Percentiles rank a stretch among this genome's conserved stretches.
phyloP scores from a whole-genome alignment of 306 rosid species.

The apple (Malus domestica) region ASM211411v1 NC_041804.1:15237001-15237500 shows the following conservation, averaged over 20 bases:
- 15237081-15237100: background rate
- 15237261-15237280: constrained; percentile 73
- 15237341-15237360: constrained; percentile 61
- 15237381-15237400: constrained; percentile 76
- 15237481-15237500: constrained; percentile 62
- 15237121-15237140: background rate
- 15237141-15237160: background rate
- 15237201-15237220: background rate
- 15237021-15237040: background rate
- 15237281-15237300: constrained; percentile 96
- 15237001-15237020: background rate
- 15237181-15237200: background rate
- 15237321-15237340: constrained; percentile 2
- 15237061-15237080: background rate
- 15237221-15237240: background rate
- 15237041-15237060: background rate
- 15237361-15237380: constrained; percentile 70
- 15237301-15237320: constrained; percentile 71
- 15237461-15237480: constrained; percentile 68
- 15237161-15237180: too few relatives aligned
- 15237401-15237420: constrained; percentile 57
- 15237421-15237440: constrained; percentile 78
- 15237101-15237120: background rate
- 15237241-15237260: constrained; percentile 5
- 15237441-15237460: constrained; percentile 70